These are phyloP conservation scores for Pseudozyma sp. DNA, from an alignment of 1,284 basidiomycete species.

Conservation along the genomic window DNA sequence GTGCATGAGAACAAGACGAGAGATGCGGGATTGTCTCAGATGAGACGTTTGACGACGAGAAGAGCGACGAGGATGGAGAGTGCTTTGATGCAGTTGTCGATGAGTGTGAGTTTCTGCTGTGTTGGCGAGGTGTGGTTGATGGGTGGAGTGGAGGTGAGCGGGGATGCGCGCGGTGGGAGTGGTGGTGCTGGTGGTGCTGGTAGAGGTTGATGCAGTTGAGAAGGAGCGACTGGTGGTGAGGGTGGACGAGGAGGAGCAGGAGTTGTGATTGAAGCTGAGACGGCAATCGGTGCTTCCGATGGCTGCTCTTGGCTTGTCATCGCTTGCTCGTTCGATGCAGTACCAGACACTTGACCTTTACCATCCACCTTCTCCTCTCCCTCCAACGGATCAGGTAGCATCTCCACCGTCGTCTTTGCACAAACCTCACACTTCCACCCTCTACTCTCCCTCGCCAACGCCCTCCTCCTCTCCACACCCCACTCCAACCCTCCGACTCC, in stretches of 20 bases:
- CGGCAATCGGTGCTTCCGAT: no score
- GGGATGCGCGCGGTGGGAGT: conserved; percentile 5
- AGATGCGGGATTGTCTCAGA: conserved; percentile 12
- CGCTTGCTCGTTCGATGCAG: no score
- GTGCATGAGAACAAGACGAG: not conserved
- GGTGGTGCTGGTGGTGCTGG: not conserved
- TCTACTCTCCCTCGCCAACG: conserved; percentile 64
- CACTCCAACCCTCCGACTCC: conserved; percentile 92
- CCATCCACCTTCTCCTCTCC: conserved; percentile 20
- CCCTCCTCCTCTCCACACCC: conserved; percentile 86
- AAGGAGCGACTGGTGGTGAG: not conserved
- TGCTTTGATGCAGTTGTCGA: conserved; percentile 49
- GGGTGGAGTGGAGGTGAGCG: conserved; percentile 1
- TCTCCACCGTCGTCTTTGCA: conserved; percentile 32
- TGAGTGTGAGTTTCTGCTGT: conserved; percentile 30
- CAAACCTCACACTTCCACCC: conserved; percentile 53
- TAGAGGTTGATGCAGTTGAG: not conserved
- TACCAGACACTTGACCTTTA: not conserved
- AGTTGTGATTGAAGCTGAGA: not conserved
- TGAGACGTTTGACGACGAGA: conserved; percentile 41
- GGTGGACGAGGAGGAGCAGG: not conserved
- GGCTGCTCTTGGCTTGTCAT: no score
- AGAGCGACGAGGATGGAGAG: conserved; percentile 41
- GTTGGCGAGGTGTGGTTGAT: conserved; percentile 14
- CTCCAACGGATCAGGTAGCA: conserved; percentile 37